A percentile compares a stretch with the other conserved stretches of the same genome.
Evolutionary conservation across 176 grass and related monocot genomes (phyloP).

Genomic region (Ensete glaucum): DNA sequence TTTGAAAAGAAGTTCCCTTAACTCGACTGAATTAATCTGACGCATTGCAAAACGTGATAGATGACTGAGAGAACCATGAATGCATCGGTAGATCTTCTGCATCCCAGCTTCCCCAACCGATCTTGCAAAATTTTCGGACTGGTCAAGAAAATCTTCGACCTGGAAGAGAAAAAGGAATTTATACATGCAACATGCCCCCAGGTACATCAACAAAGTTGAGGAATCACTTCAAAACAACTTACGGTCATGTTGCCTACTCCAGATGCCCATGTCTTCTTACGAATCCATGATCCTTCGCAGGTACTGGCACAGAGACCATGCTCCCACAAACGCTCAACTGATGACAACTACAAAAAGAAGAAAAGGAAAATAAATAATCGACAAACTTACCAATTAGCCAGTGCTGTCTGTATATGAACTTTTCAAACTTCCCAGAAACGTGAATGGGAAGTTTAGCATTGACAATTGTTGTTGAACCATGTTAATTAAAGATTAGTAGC

Average conservation of each 20-base stretch:
- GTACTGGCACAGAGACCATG: constrained; percentile 71
- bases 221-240: constrained; percentile 19
- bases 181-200: neutral
- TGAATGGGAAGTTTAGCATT: too few relatives aligned
- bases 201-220: neutral
- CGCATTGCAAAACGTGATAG: constrained; percentile 47
- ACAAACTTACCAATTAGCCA: neutral
- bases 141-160: constrained; percentile 93
- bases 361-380: neutral
- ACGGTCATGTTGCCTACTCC: constrained; percentile 60
- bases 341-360: constrained; percentile 48
- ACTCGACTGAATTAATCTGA: constrained; percentile 24
- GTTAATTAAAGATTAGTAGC: neutral
- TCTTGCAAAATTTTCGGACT: constrained; percentile 69
- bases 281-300: constrained; percentile 74
- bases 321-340: constrained; percentile 67
- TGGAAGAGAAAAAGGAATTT: constrained; percentile 21
- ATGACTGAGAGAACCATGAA: constrained; percentile 32
- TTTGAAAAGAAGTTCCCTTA: constrained; percentile 50
- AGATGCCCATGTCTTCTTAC: constrained; percentile 38
- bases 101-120: constrained; percentile 51
- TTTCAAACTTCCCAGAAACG: too few relatives aligned
- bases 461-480: too few relatives aligned
- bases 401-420: too few relatives aligned
- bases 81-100: constrained; percentile 45